A percentile compares a stretch with the other conserved stretches of the same genome.
Conservation (phyloP, 208 protist species). For the Phytomonas francai region DNA sequence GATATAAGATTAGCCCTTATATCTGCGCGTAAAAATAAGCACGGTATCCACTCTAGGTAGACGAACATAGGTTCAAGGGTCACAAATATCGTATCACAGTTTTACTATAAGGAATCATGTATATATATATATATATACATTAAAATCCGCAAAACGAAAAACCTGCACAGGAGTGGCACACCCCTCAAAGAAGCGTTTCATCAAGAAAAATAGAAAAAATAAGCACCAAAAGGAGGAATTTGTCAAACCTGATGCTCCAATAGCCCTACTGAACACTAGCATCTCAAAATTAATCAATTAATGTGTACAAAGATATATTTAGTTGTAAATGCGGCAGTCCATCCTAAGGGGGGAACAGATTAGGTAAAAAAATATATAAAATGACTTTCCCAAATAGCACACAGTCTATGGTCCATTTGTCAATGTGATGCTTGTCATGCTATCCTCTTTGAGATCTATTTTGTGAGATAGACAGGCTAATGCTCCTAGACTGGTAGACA, state of each 20-base stretch:
- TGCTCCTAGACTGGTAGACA: conserved; percentile 58
- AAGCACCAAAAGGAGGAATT: background rate
- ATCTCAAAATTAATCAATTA: background rate
- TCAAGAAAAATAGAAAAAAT: conserved; percentile 4
- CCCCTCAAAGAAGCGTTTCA: background rate
- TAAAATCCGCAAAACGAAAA: conserved; percentile 6
- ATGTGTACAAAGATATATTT: background rate
- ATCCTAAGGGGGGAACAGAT: background rate
- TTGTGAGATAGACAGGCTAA: background rate
- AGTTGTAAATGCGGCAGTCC: background rate
- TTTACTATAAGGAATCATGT: conserved; percentile 3
- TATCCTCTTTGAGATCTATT: background rate
- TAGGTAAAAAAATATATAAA: background rate
- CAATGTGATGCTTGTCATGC: background rate
- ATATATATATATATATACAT: conserved; percentile 17
- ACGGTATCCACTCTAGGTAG: background rate
- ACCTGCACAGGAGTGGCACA: background rate
- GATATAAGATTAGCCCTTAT: conserved; percentile 6
- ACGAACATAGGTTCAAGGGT: background rate
- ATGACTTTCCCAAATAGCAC: background rate
- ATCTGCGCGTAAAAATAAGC: background rate
- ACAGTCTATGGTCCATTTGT: background rate
- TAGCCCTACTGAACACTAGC: background rate
- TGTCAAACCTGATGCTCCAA: background rate
- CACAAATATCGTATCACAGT: background rate